Base-by-base conservation (phyloP, 306 rosid genomes). In the Corylus americana region DNA sequence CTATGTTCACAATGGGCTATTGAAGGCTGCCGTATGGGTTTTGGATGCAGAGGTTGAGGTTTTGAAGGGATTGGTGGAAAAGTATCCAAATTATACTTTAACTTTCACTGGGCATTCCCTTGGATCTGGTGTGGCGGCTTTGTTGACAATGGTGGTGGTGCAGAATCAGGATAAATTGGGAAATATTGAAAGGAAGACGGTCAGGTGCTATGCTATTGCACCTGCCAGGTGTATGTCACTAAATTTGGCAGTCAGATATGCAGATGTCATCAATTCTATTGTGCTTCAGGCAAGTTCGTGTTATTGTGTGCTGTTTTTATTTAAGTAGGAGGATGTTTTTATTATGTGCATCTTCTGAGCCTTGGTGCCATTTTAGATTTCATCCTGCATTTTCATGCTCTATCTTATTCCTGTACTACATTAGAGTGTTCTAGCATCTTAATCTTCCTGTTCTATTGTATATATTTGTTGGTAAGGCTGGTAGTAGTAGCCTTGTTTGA, bases 161-260 rank as follows among this genome's bases (percentile, higher is more conserved):
- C 94, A 91, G 85, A 92, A 88, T 76, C 83, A 64, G 27, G 80
- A 87, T 76, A 84, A 83, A 75, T 70, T 94, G 77, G 96, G 95
- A 80, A 70, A 92, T 80, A 92, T 92, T 59, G 94, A 88, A 50
- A 84, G 96, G 82, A 90, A 81, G 85, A 89, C 92, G 78, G 84
- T 94, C 81, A 87, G 98, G 81, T 87, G 98, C 86, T 94, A 78
- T 77, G 98, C 97, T 8, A 87, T 94, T 54, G 98, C 98, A 20
- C 96, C 98, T 69, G 97, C 98, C 12, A 89, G 98, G 86, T 94
- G 97, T 74, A 86, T 94, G 92, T 94, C 98, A 7, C 77, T 94
- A 47, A 94, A 94, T 73, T 80, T 94, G 69, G 98, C 98, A 1
- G 98, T 94, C 78, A 85, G 98, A 89, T 94, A 94, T 82, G 97